Evolutionary conservation across 129 eudicot genomes (phyloP), one percentile per base, ranked within the genome.

Genomic region (Flaveria trinervia): DNA sequence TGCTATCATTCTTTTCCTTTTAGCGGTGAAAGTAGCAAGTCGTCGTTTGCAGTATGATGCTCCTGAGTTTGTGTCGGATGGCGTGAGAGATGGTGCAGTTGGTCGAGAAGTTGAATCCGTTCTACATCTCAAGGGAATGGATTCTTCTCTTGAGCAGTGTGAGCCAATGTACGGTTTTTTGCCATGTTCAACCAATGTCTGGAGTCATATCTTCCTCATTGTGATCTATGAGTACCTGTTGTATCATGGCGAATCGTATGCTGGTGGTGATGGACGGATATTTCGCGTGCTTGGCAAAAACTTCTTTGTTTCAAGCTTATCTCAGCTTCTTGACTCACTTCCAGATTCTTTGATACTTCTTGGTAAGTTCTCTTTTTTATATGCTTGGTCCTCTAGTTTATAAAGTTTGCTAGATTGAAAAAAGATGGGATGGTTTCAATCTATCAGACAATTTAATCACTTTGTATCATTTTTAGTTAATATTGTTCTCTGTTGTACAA

Each of bases 271-370:
- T 60, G 90, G 88, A 25, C 72, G 83, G 43, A 72, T 92, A 18
- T 87, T 89, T 74, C 85, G 86, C 74, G 85, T 92, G 52, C 81
- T 89, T 70, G 98, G 98, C 26, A 87, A 94, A 41, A 91, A 92
- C 26, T 68, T 81, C 48, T 86, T 79, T 14, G 96, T 88, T 73
- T 94, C 92, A 0, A 74, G 79, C 55, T 85, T 86, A 2, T 78
- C 88, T 65, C 93, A 88, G 44, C 76, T 92, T 60, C 86, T 92
- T 61, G 90, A 87, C 15, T 71, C 85, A 6, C 89, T 92, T 33
- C 98, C 96, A 0, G 93, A 92, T 77, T 79, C 97, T 77, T 68
- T 92, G 75, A 83, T 92, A n/a, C 93, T 92, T 75, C 87, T 92
- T 9, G 90, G 97, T 86, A 82, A 26, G 49, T 23, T 44, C 6